These are phyloP conservation scores for Tremella yokohamensis DNA, from an alignment of 768 basidiomycete species.

Conservation along the genomic window DNA sequence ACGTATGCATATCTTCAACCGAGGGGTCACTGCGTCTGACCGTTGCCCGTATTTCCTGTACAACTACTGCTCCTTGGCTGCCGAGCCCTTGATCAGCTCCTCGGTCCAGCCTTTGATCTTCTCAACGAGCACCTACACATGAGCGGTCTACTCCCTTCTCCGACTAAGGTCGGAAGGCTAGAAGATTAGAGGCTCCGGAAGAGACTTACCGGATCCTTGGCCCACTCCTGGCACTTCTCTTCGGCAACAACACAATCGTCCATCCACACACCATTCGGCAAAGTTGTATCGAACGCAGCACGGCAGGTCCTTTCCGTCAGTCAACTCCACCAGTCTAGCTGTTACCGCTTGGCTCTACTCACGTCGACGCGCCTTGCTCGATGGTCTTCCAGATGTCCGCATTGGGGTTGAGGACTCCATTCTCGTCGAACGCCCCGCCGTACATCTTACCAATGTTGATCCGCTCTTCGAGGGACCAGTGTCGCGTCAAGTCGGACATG, in stretches of 20 bases:
- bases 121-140: no score
- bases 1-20: no score
- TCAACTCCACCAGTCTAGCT: background rate
- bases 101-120: no score
- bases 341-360: background rate
- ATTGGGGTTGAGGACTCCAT: background rate
- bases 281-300: conserved; percentile 1
- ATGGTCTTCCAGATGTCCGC: conserved; percentile 7
- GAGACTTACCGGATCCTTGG: conserved; percentile 1
- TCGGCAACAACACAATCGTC: conserved; percentile 1
- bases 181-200: no score
- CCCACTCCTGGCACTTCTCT: conserved; percentile 1
- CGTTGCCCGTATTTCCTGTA: no score
- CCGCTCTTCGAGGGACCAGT: conserved; percentile 7
- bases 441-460: conserved; percentile 7
- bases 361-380: conserved; percentile 6
- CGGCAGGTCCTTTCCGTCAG: background rate
- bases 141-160: no score
- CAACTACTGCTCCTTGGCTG: no score
- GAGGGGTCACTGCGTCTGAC: no score
- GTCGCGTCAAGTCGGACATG: background rate
- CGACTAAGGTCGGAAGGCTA: no score
- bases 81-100: no score
- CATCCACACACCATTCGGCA: conserved; percentile 4
- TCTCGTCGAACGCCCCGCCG: conserved; percentile 6